Base-by-base conservation (phyloP, 257 asterid species). In the Gentiana macrophylla region DNA sequence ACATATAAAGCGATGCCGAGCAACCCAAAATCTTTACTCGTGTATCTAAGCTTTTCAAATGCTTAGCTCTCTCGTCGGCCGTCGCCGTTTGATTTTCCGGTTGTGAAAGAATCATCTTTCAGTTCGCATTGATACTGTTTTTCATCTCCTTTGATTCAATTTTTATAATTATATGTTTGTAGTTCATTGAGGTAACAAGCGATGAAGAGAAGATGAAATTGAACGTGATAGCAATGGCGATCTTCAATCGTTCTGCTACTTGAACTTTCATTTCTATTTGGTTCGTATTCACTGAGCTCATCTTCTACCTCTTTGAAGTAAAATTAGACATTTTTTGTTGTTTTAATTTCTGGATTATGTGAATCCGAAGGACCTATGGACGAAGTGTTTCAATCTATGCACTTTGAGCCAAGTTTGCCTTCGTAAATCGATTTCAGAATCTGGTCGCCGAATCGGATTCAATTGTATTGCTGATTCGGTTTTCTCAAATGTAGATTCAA, bases 281-380 rank as follows among this genome's bases (percentile, higher is more conserved):
- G 96, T 87, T 87, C 96, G 96, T 87, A 84, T 87, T 87, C 96
- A 33, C 93, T 73, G 93, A 87, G n/a, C 61, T 69, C 61, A 37
- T 1, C 50, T 35, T 57, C 12, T 46, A 44, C 32, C 2, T 3
- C 7, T 49, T 4, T 0, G n/a, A n/a, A n/a, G n/a, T n/a, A n/a
- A n/a, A n/a, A n/a, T n/a, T n/a, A n/a, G n/a, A n/a, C n/a, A n/a
- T 5, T 1, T 13, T 33, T 3, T 51, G 11, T 12, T 10, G 45
- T 61, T 0, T 50, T 32, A 41, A n/a, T 24, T 47, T 51, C 63
- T 15, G 3, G 1, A 0, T 5, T 1, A 34, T 54, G 46, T 41
- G 46, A 41, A 41, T 41, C n/a, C 74, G 96, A 80, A 61, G 89
- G 93, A 74, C 96, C 96, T 84, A 87, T 87, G 76, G 92, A 77